Evolutionary conservation across 805 yeast genomes (phyloP).

Genomic region (Ogataea pilisensis): DNA sequence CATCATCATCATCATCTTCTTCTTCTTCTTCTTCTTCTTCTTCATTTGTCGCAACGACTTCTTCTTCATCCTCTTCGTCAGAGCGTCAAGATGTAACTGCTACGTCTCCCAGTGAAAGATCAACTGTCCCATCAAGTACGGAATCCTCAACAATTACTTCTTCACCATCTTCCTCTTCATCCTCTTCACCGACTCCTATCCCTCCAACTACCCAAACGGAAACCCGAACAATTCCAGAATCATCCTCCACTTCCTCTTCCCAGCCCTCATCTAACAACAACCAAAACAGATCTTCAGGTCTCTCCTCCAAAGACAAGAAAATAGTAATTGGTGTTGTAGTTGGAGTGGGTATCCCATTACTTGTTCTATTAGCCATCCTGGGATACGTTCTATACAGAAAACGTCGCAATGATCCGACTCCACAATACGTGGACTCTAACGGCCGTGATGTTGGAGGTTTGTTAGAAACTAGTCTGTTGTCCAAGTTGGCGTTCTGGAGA

Average conservation of each 20-base stretch:
- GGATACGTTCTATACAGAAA: conserved; percentile 15
- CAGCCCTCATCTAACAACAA: neutral
- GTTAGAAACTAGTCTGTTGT: conserved; percentile 23
- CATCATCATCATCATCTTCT: conserved; percentile 4
- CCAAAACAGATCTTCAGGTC: conserved; percentile 31
- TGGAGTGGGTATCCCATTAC: conserved; percentile 64
- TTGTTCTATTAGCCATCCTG: conserved; percentile 29
- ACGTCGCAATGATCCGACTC: conserved; percentile 12
- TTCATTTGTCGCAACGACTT: conserved; percentile 4
- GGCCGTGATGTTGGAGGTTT: conserved; percentile 30
- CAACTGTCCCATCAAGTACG: neutral
- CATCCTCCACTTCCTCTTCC: conserved; percentile 1
- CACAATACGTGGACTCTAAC: conserved; percentile 33
- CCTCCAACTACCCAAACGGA: neutral
- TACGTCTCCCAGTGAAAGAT: too few relatives aligned
- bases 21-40: conserved; percentile 5
- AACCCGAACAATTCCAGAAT: neutral
- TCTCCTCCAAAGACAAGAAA: conserved; percentile 45
- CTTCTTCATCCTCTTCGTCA: conserved; percentile 1
- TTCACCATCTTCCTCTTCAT: conserved; percentile 3
- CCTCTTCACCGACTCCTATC: conserved; percentile 3
- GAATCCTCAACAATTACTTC: conserved; percentile 2
- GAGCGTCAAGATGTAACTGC: too few relatives aligned
- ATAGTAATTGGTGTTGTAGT: conserved; percentile 67
- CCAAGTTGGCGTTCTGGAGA: conserved; percentile 25